Conservation (phyloP, 148 eudicot genomes). For the Cornus kousa region DNA sequence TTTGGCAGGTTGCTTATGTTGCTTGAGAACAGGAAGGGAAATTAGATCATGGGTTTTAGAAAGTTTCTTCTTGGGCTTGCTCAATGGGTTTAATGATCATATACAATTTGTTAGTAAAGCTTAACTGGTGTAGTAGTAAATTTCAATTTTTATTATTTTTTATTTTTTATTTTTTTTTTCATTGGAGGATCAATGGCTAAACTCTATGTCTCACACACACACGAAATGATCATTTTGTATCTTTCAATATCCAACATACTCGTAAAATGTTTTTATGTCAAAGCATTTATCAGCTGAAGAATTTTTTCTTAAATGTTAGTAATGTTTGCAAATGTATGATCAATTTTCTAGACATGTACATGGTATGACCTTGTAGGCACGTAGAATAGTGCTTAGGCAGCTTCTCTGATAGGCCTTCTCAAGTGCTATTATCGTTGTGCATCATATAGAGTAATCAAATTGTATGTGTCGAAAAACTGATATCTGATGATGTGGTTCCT, state of each 20-base stretch:
- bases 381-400: background rate
- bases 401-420: background rate
- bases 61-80: too few species aligned
- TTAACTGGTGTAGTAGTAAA: too few species aligned
- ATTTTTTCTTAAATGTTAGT: background rate
- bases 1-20: too few species aligned
- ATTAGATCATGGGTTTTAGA: too few species aligned
- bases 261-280: background rate
- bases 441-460: background rate
- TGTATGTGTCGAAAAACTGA: background rate
- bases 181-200: background rate
- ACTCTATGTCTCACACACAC: background rate
- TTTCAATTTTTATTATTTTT: background rate
- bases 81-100: too few species aligned
- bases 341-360: background rate
- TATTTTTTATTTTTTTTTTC: too few species aligned
- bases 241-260: background rate
- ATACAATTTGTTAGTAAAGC: too few species aligned
- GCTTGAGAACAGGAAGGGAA: too few species aligned
- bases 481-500: background rate
- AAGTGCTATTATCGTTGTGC: constrained; percentile 5
- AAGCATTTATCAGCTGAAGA: background rate
- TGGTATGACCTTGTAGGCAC: background rate
- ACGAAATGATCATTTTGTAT: background rate
- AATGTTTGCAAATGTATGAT: background rate